Base-by-base conservation (phyloP, 2,329 filamentous ascomycete genomes). In the Sclerotinia minor region DNA sequence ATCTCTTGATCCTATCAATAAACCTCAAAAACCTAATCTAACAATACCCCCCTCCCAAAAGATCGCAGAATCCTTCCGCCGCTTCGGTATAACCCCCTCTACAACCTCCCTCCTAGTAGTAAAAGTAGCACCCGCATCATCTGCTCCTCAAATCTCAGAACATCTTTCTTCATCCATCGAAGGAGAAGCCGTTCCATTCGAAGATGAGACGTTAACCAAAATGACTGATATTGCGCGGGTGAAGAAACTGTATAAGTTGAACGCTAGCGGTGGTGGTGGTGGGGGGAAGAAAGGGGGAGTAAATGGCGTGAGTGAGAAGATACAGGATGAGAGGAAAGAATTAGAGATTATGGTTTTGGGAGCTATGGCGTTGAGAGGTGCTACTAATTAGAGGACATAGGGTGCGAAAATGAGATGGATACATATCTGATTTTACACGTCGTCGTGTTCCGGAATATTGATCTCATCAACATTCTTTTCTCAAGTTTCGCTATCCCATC, bases 21-120 rank as follows among this genome's bases (percentile, higher is more conserved):
- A 26, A 26, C 7, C 7, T 1, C 24, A 4, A 19, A 5, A 0
- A 4, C n/a, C 4, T 0, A 13, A n/a, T 15, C 64, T 57, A 41
- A 65, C 55, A 17, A 41, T 8, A 0, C 11, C 7, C 5, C 47
- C 21, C 26, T 5, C n/a, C n/a, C n/a, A n/a, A n/a, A 29, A 96
- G 92, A 98, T 99, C 75, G 87, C 92, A 64, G 94, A 97, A 73
- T 89, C 93, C 0, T 98, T 98, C 79, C 89, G 92, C 44, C 89
- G 90, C 65, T 97, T 95, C 76, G 95, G 95, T 59, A 88, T 98
- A 68, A 86, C 92, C 17, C 80, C 83, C 15, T 95, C 90, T 2
- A 88, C 84, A 55, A 79, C 89, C 38, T 55, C 65, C 72, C 79
- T 99, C n/a, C 81, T 97, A 3, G 88, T 92, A 8, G 83, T 97